A percentile compares a stretch with the other conserved stretches of the same genome.
These are phyloP conservation scores for Rutstroemia sp. DNA, from an alignment of 2,329 filamentous ascomycete species.

Conservation along the genomic window DNA sequence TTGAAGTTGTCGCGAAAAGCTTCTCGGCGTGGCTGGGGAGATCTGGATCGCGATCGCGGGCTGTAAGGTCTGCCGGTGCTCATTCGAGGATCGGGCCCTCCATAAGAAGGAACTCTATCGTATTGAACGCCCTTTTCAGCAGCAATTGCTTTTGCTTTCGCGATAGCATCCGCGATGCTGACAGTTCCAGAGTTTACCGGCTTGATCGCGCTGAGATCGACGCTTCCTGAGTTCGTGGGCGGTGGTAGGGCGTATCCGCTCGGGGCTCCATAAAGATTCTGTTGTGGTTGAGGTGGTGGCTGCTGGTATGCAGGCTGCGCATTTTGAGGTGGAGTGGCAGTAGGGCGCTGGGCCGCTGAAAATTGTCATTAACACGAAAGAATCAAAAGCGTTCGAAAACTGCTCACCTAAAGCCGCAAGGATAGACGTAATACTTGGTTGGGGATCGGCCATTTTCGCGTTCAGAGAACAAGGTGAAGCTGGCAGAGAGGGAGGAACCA, in stretches of 20 bases:
- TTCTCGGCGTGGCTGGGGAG: constrained; percentile 63
- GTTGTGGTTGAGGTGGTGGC: constrained; percentile 38
- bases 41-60: constrained; percentile 63
- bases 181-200: constrained; percentile 75
- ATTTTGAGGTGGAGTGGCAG: constrained; percentile 40
- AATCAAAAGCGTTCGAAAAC: background rate
- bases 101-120: constrained; percentile 42
- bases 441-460: constrained; percentile 34
- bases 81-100: constrained; percentile 37
- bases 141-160: constrained; percentile 75
- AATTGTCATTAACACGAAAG: constrained; percentile 11
- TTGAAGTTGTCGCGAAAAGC: constrained; percentile 69
- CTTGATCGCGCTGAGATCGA: constrained; percentile 74
- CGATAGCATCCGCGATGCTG: constrained; percentile 76
- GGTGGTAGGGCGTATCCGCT: constrained; percentile 34
- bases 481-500: background rate
- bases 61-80: constrained; percentile 50
- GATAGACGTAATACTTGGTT: constrained; percentile 41
- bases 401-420: constrained; percentile 41
- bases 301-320: constrained; percentile 29
- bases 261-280: constrained; percentile 34
- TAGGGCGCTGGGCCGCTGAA: constrained; percentile 42
- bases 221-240: constrained; percentile 64
- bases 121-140: constrained; percentile 68
- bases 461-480: background rate